Base-by-base conservation (phyloP, 192 early-diverging fungal genomes). In the Thoreauomyces humboldtii region DNA sequence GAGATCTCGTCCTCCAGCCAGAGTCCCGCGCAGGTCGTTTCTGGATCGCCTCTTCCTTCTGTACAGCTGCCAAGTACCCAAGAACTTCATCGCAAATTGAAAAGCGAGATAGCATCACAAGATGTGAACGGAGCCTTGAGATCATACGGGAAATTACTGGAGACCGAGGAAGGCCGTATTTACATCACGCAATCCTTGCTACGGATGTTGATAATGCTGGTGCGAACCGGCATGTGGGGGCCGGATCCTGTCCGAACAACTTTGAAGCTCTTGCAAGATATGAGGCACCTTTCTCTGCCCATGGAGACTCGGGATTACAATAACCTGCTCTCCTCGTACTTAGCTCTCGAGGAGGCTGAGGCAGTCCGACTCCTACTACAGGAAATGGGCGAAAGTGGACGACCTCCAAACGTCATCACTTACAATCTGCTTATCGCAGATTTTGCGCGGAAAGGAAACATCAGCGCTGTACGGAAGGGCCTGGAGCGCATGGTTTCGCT, bases 361-460 rank as follows among this genome's bases (percentile, higher is more conserved):
- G 47, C 48, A 11, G 31, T 64, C 25, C 50, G 14, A 12, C 15
- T 31, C 4, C 15, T 38, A 1, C 17, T 64, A 1, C 11, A n/a
- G 17, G 50, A 64, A 32, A 64, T 64, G 62, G 17, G 36, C 24
- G n/a, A 24, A 27, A 22, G 35, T 0, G 15, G 19, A 22, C 46
- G 25, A 12, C 25, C n/a, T 1, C 64, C 64, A 4, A 46, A 54
- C 0, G 54, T 46, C 17, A 47, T 44, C 2, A 57, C 54, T 19
- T 66, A 66, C 29, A 66, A 66, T 57, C 0, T 66, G 22, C 21
- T 66, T 38, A 25, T 66, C 15, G 17, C 53, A 7, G 19, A 66
- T 57, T 66, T 43, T 42, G 64, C 43, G 11, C 21, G 29, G 9
- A 38, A 34, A 11, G 64, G 64, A 4, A 66, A 66, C 53, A 38